phyloP scores from a whole-genome alignment of 2,329 filamentous ascomycete genomes.

The Aspergillus neotritici region DNA sequence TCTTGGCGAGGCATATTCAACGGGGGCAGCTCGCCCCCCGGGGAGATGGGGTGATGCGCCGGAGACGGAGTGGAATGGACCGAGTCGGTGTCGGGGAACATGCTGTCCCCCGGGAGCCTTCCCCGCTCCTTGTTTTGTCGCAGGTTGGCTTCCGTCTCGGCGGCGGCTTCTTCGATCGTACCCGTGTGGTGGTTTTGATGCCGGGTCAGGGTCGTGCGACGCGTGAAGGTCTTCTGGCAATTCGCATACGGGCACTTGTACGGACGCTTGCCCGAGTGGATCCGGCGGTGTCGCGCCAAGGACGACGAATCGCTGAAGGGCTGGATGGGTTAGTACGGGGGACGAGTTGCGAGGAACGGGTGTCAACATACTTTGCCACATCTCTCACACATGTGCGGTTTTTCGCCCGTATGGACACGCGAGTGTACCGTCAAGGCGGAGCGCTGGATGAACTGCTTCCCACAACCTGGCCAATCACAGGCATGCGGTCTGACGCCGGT shows the following conservation, averaged over 20 bases:
- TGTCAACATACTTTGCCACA: slow-evolving; percentile 74
- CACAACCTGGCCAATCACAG: slow-evolving; percentile 82
- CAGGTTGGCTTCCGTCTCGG: slow-evolving; percentile 78
- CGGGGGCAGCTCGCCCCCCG: slow-evolving; percentile 66
- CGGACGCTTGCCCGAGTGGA: slow-evolving; percentile 89
- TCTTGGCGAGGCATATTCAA: slow-evolving; percentile 67
- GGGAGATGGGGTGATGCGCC: slow-evolving; percentile 73
- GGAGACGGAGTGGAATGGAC: slow-evolving; percentile 68
- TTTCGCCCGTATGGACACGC: slow-evolving; percentile 94
- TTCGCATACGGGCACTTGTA: slow-evolving; percentile 98
- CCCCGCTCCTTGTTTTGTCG: slow-evolving; percentile 48
- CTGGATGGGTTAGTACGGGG: slow-evolving; percentile 43
- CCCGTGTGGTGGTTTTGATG: slow-evolving; percentile 96
- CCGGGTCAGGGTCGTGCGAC: slow-evolving; percentile 86
- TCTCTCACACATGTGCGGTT: slow-evolving; percentile 94
- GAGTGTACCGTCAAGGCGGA: slow-evolving; percentile 93
- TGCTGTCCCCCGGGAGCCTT: slow-evolving; percentile 33
- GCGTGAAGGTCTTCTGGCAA: slow-evolving; percentile 97
- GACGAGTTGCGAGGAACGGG: background rate
- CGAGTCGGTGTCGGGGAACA: slow-evolving; percentile 42
- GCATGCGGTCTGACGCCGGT: slow-evolving; percentile 85
- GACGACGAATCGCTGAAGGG: slow-evolving; percentile 96
- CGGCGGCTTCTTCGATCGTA: slow-evolving; percentile 88
- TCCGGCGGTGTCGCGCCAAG: slow-evolving; percentile 83
- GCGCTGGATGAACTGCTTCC: slow-evolving; percentile 95